These are phyloP conservation scores for Botrytis fabae DNA, from an alignment of 2,329 filamentous ascomycete genomes.

Conservation along the genomic window DNA sequence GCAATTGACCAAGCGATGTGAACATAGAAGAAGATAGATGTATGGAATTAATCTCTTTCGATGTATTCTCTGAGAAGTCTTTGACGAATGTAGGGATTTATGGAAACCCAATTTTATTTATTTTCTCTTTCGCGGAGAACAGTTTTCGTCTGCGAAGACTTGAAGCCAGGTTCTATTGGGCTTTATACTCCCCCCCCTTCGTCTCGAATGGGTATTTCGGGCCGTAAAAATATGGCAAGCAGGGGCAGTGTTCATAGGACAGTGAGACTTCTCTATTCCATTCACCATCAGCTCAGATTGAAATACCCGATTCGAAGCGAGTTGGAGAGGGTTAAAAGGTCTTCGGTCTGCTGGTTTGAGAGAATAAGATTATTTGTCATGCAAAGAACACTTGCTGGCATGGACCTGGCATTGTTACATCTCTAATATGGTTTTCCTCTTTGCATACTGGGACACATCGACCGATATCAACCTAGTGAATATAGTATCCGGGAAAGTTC, in stretches of 20 bases:
- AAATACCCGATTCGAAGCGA: background rate
- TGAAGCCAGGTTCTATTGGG: background rate
- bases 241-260: background rate
- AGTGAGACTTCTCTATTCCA: background rate
- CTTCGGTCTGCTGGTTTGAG: background rate
- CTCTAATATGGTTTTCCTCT: background rate
- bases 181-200: background rate
- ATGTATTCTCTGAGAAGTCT: background rate
- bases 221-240: background rate
- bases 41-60: fast-evolving
- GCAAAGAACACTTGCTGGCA: too few species aligned
- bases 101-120: background rate
- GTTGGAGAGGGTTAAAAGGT: background rate
- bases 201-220: background rate
- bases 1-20: background rate
- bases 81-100: background rate
- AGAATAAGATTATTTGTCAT: background rate
- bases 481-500: background rate
- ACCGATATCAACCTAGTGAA: background rate
- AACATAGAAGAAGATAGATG: background rate
- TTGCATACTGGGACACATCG: background rate
- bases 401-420: background rate
- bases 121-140: background rate
- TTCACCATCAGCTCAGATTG: background rate
- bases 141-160: background rate